Percentiles rank a stretch among this genome's conserved stretches.
Evolutionary conservation across 2,329 filamentous ascomycete genomes (phyloP).

Genomic region (Claviceps paspali): DNA sequence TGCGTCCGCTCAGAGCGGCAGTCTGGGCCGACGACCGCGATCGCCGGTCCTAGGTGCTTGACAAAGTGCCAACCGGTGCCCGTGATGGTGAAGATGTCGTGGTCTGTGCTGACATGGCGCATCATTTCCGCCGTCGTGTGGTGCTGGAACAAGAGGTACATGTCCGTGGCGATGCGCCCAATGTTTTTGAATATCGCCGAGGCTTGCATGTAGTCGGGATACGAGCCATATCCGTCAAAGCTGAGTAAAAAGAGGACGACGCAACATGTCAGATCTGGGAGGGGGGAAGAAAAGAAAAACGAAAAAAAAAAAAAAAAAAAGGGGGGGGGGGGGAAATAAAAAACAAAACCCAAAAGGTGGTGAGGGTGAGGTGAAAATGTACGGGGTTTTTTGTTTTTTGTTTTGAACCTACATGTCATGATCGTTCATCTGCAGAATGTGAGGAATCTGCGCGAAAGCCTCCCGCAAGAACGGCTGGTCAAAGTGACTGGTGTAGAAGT

Average conservation of each 20-base stretch:
- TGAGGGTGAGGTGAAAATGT: no score
- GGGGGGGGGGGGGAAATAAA: background rate
- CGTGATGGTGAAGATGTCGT: constrained; percentile 90
- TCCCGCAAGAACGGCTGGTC: constrained; percentile 90
- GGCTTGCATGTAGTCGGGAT: constrained; percentile 95
- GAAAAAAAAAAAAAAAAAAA: background rate
- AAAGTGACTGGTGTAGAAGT: constrained; percentile 97
- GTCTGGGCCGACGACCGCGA: constrained; percentile 81
- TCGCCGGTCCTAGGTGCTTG: constrained; percentile 84
- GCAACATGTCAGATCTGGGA: background rate
- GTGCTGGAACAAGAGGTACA: constrained; percentile 97
- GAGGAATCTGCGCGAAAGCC: constrained; percentile 93
- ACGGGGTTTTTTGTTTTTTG: no score
- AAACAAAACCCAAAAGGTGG: no score
- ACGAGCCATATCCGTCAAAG: constrained; percentile 94
- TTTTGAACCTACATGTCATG: constrained; percentile 92
- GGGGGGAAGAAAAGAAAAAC: background rate
- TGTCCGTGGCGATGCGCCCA: constrained; percentile 84
- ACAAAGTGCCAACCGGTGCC: constrained; percentile 98
- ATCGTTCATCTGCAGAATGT: constrained; percentile 84
- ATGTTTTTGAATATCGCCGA: constrained; percentile 98
- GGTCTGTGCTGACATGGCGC: constrained; percentile 73
- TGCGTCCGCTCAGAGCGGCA: constrained; percentile 84
- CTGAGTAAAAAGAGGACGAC: constrained; percentile 29
- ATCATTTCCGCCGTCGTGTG: constrained; percentile 92